A percentile compares a stretch with the other conserved stretches of the same genome.
These are phyloP conservation scores for Penicillium sp. DNA, from an alignment of 2,329 filamentous ascomycete species.

Conservation along the genomic window DNA sequence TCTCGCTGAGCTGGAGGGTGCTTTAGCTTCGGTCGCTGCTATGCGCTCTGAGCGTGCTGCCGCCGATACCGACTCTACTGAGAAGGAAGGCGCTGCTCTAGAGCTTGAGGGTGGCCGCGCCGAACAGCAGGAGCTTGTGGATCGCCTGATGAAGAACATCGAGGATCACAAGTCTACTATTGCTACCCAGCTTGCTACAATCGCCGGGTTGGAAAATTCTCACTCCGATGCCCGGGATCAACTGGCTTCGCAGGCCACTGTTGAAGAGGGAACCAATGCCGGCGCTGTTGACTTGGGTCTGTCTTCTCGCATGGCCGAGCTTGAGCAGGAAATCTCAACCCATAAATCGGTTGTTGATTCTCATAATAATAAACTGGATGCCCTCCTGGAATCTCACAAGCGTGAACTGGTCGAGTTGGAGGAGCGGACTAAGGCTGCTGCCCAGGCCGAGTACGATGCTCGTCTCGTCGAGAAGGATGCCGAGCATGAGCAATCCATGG, in stretches of 20 bases:
- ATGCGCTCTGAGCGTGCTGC: conserved; percentile 45
- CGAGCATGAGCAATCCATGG: conserved; percentile 60
- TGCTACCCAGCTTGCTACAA: conserved; percentile 64
- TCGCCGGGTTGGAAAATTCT: conserved; percentile 71
- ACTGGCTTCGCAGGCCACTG: conserved; percentile 64
- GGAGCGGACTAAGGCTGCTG: conserved; percentile 37
- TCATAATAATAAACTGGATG: conserved; percentile 55
- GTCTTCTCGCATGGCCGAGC: conserved; percentile 50
- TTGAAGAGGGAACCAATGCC: conserved; percentile 55
- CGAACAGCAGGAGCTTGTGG: conserved; percentile 61
- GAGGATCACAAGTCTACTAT: conserved; percentile 78
- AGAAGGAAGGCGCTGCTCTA: conserved; percentile 44
- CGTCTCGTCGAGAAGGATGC: conserved; percentile 53
- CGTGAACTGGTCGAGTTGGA: conserved; percentile 44
- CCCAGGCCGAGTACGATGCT: conserved; percentile 39
- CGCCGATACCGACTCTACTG: conserved; percentile 30
- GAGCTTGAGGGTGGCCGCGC: conserved; percentile 53
- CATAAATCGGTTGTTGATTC: conserved; percentile 57
- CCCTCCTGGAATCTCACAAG: conserved; percentile 55
- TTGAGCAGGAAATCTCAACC: conserved; percentile 57
- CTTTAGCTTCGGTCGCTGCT: conserved; percentile 55
- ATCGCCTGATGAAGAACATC: conserved; percentile 69
- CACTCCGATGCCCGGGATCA: conserved; percentile 66
- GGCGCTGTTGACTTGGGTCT: conserved; percentile 48
- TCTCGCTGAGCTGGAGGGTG: conserved; percentile 71